These are phyloP conservation scores for Epichloe typhina DNA, from an alignment of 2,329 filamentous ascomycete genomes.

Conservation along the genomic window DNA sequence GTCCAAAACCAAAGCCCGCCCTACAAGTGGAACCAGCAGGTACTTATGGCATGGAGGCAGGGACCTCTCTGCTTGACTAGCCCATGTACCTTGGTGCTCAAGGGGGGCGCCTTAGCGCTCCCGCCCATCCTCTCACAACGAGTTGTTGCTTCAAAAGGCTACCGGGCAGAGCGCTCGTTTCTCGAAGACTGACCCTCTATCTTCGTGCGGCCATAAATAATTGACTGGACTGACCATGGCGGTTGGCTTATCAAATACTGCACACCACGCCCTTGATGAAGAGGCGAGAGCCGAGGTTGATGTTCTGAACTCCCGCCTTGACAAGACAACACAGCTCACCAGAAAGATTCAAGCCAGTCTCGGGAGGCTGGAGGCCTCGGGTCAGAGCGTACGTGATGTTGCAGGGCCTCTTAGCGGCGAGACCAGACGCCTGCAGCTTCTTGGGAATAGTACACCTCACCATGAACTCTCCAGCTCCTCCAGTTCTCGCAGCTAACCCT, in stretches of 20 bases:
- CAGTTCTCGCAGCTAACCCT: slow-evolving; percentile 8
- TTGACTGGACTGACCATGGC: slow-evolving; percentile 27
- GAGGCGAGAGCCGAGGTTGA: slow-evolving; percentile 58
- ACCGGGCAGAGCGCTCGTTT: too few relatives aligned
- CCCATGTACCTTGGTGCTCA: too few relatives aligned
- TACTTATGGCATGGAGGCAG: neutral
- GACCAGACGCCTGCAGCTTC: slow-evolving; percentile 76
- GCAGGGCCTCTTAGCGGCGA: slow-evolving; percentile 88
- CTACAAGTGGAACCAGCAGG: neutral
- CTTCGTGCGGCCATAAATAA: neutral
- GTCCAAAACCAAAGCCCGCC: too few relatives aligned
- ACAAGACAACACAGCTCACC: slow-evolving; percentile 84
- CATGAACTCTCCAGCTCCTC: neutral
- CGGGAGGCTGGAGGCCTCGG: slow-evolving; percentile 70
- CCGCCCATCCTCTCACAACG: too few relatives aligned
- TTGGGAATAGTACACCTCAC: slow-evolving; percentile 55
- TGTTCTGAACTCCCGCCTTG: slow-evolving; percentile 59
- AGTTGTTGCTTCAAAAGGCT: too few relatives aligned
- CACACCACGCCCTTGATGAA: slow-evolving; percentile 44
- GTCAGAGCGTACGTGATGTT: slow-evolving; percentile 81
- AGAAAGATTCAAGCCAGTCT: slow-evolving; percentile 92
- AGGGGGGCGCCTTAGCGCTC: too few relatives aligned
- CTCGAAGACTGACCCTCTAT: neutral
- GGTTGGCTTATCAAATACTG: slow-evolving; percentile 31
- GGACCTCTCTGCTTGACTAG: neutral